Evolutionary conservation across 441 rosid species (phyloP).

Genomic region (Erodium chrysanthum): DNA sequence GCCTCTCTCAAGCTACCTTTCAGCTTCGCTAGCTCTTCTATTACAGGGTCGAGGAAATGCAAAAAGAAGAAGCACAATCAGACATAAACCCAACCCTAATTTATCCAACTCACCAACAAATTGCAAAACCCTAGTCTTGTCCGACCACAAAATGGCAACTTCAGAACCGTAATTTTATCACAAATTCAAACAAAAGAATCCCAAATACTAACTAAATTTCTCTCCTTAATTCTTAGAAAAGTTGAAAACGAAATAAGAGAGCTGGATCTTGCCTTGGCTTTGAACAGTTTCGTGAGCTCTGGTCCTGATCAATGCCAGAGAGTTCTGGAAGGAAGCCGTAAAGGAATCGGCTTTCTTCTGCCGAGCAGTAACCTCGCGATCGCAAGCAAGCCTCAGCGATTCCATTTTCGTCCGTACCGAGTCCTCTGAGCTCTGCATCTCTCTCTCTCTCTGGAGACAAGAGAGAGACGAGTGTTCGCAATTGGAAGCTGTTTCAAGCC

Average conservation of each 20-base stretch:
- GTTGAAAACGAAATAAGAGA: neutral
- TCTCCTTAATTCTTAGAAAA: neutral
- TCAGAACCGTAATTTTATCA: neutral
- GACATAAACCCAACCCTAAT: neutral
- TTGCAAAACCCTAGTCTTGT: conserved; percentile 1
- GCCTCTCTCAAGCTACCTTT: conserved; percentile 53
- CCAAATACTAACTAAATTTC: conserved; percentile 11
- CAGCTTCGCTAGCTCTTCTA: conserved; percentile 45
- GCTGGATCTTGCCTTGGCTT: conserved; percentile 37
- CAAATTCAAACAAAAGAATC: neutral
- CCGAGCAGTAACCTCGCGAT: conserved; percentile 27
- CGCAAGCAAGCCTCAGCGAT: conserved; percentile 39
- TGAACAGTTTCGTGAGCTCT: conserved; percentile 38
- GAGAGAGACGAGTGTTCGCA: neutral
- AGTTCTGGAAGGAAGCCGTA: conserved; percentile 33
- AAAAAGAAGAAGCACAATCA: neutral
- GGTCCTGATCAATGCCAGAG: conserved; percentile 36
- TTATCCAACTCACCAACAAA: too few species aligned
- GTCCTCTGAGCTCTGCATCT: conserved; percentile 28
- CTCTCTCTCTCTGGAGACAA: conserved; percentile 5
- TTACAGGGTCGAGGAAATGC: neutral
- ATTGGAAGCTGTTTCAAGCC: neutral
- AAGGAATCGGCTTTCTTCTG: conserved; percentile 42
- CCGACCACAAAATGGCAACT: neutral
- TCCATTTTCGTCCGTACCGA: conserved; percentile 41